These are phyloP conservation scores for Dendrobium officinale DNA, from an alignment of 106 monocot genomes.

Conservation along the genomic window DNA sequence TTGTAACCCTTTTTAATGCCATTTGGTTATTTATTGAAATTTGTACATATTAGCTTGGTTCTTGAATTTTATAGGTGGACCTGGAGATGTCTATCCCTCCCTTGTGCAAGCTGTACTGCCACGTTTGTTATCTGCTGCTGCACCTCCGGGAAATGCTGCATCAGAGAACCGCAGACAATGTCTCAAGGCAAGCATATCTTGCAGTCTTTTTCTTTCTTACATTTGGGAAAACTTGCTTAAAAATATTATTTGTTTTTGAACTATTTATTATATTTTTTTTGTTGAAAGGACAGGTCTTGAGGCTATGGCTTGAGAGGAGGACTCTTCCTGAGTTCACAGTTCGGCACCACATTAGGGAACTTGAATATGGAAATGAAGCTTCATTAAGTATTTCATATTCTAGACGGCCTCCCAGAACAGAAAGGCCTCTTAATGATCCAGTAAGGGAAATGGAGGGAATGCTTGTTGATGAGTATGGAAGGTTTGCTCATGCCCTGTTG, in stretches of 20 bases:
- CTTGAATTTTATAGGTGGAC: constrained; percentile 42
- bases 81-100: constrained; percentile 69
- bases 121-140: constrained; percentile 65
- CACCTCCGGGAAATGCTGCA: constrained; percentile 79
- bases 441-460: constrained; percentile 93
- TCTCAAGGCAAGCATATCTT: constrained; percentile 59
- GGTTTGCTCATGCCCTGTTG: constrained; percentile 27
- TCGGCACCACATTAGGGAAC: constrained; percentile 67
- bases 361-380: constrained; percentile 56
- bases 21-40: background rate
- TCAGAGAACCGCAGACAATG: constrained; percentile 89
- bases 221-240: background rate
- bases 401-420: constrained; percentile 56
- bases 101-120: constrained; percentile 70
- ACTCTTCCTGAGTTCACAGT: constrained; percentile 68
- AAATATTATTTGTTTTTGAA: background rate
- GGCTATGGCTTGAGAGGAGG: constrained; percentile 87
- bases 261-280: constrained; percentile 1
- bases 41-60: background rate
- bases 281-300: constrained; percentile 59
- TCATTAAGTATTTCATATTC: constrained; percentile 47
- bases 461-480: constrained; percentile 99
- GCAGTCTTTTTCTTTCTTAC: background rate
- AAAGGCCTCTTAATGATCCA: constrained; percentile 86
- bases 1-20: background rate